Percentiles rank a stretch among this genome's conserved stretches.
Evolutionary conservation across 2,329 filamentous ascomycete species (phyloP).

Genomic region (Penicillium hordei): DNA sequence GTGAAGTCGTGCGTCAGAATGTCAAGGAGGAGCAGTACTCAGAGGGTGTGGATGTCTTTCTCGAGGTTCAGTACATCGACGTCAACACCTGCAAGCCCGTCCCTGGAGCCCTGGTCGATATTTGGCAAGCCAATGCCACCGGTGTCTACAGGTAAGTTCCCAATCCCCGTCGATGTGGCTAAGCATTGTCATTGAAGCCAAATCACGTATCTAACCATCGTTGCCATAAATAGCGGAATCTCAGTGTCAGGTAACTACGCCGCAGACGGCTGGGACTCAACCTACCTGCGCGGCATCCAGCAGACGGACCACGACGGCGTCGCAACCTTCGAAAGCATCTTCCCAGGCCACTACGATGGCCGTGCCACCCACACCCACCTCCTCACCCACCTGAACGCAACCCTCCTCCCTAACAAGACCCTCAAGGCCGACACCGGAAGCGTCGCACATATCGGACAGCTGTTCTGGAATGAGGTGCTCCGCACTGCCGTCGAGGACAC

Average conservation of each 20-base stretch:
- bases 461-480: constrained; percentile 52
- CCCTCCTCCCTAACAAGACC: constrained; percentile 47
- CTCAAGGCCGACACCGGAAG: constrained; percentile 43
- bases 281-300: constrained; percentile 52
- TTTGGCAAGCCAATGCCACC: constrained; percentile 51
- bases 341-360: constrained; percentile 50
- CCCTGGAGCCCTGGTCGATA: constrained; percentile 43
- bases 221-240: constrained; percentile 23
- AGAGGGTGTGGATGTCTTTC: constrained; percentile 44
- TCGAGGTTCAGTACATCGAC: constrained; percentile 51
- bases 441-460: constrained; percentile 52
- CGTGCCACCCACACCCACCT: constrained; percentile 54
- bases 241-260: constrained; percentile 31
- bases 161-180: background rate
- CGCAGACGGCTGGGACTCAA: constrained; percentile 37
- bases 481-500: constrained; percentile 45
- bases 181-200: background rate
- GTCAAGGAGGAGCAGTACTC: constrained; percentile 40
- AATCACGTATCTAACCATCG: background rate
- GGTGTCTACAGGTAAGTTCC: constrained; percentile 45
- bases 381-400: constrained; percentile 44
- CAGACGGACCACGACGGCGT: constrained; percentile 50
- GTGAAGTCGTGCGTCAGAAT: constrained; percentile 45
- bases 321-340: constrained; percentile 49
- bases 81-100: constrained; percentile 47